phyloP scores from a whole-genome alignment of 1,139 yeast species.

The Yamadazyma atlantica region DNA sequence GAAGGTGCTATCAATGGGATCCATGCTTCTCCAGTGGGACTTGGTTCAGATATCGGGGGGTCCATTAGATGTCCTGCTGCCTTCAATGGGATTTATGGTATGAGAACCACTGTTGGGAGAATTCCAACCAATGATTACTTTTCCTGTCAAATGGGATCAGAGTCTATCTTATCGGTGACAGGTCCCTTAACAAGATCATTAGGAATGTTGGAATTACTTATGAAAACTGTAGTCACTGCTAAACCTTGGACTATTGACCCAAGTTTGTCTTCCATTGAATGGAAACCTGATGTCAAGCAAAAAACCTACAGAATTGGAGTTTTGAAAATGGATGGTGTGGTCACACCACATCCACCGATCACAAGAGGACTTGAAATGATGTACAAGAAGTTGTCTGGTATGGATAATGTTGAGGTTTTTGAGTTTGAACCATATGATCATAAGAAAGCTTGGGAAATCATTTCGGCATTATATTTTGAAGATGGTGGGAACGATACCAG shows the following conservation, averaged over 20 bases:
- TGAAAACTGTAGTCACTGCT: conserved; percentile 25
- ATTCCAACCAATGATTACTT: conserved; percentile 20
- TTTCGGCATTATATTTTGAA: conserved; percentile 17
- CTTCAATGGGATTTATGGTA: conserved; percentile 26
- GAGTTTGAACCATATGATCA: conserved; percentile 8
- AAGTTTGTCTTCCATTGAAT: conserved; percentile 10
- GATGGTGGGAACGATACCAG: conserved; percentile 24
- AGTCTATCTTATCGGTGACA: conserved; percentile 42
- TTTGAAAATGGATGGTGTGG: conserved; percentile 12
- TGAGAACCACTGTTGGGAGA: conserved; percentile 22
- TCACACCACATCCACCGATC: conserved; percentile 20
- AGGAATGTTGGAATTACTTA: conserved; percentile 24
- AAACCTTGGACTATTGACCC: conserved; percentile 25
- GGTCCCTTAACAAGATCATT: conserved; percentile 43
- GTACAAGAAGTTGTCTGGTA: conserved; percentile 12
- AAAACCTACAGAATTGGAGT: conserved; percentile 17
- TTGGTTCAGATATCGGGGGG: conserved; percentile 33
- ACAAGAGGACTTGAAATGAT: conserved; percentile 16
- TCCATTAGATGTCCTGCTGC: conserved; percentile 29
- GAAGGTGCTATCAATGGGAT: conserved; percentile 26
- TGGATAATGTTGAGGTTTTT: conserved; percentile 18
- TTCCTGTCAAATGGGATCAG: conserved; percentile 28
- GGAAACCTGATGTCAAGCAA: conserved; percentile 16
- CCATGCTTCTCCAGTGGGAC: conserved; percentile 24
- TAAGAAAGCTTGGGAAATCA: conserved; percentile 6